phyloP scores from a whole-genome alignment of 169 alveolate genomes.

The Plasmodium vivax region DNA sequence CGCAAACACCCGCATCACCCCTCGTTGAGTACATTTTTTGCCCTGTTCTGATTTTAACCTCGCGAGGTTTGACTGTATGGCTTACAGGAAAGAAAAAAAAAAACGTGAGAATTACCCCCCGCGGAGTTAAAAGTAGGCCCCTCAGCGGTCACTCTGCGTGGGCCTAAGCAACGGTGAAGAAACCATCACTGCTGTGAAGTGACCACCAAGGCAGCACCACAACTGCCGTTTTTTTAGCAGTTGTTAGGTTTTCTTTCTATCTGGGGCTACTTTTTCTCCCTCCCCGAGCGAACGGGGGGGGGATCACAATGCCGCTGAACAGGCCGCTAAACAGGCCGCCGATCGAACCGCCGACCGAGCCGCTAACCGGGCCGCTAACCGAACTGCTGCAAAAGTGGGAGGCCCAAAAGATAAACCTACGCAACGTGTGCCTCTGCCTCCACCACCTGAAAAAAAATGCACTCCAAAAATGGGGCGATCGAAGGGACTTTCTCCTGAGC shows the following conservation, averaged over 20 bases:
- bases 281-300: neutral
- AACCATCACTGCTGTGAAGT: neutral
- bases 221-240: neutral
- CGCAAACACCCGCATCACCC: neutral
- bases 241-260: neutral
- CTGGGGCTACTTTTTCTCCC: neutral
- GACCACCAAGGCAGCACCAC: neutral
- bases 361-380: neutral
- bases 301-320: neutral
- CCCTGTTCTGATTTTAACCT: neutral
- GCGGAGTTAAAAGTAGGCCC: neutral
- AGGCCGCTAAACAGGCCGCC: neutral
- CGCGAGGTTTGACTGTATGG: neutral
- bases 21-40: neutral
- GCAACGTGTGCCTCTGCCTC: constrained; percentile 13
- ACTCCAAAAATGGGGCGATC: neutral
- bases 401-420: constrained; percentile 23
- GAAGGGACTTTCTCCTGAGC: constrained; percentile 19
- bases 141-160: neutral
- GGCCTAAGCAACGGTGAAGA: neutral
- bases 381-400: constrained; percentile 53
- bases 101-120: neutral
- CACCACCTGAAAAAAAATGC: constrained; percentile 6
- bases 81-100: neutral
- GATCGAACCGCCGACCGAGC: neutral